Evolutionary conservation across 1,284 basidiomycete genomes (phyloP).

Genomic region (Ganoderma lingzhi): DNA sequence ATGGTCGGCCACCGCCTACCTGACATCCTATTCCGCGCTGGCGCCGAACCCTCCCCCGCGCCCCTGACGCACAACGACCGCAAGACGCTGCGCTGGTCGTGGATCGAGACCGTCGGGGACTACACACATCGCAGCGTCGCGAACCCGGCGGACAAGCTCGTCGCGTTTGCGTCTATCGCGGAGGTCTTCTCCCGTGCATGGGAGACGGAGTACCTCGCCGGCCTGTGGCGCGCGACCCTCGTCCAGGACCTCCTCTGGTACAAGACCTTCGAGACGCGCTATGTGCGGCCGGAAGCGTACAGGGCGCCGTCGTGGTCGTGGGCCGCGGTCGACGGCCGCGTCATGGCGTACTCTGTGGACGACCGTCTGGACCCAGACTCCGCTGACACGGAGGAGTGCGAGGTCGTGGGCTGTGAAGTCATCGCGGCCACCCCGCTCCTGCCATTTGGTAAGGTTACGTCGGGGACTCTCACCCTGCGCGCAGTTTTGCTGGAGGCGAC

Average conservation of each 20-base stretch:
- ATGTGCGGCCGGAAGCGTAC: constrained; percentile 3
- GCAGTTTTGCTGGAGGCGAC: constrained; percentile 15
- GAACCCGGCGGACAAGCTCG: constrained; percentile 26
- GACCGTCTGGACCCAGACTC: constrained; percentile 19
- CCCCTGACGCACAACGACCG: constrained; percentile 5
- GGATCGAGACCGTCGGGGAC: constrained; percentile 22
- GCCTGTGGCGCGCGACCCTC: constrained; percentile 25
- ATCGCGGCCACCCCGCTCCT: constrained; percentile 11
- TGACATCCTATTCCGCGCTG: constrained; percentile 16
- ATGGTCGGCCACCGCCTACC: constrained; percentile 14
- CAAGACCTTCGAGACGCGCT: constrained; percentile 15
- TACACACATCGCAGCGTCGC: constrained; percentile 25
- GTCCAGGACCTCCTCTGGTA: constrained; percentile 27
- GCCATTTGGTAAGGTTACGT: constrained; percentile 19
- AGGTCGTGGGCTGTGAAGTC: constrained; percentile 16
- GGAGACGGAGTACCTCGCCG: constrained; percentile 28
- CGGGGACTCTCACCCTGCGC: constrained; percentile 19
- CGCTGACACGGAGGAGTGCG: constrained; percentile 13
- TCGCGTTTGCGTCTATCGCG: constrained; percentile 27
- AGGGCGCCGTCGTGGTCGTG: constrained; percentile 30
- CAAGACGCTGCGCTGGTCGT: constrained; percentile 18
- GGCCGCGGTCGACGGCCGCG: constrained; percentile 27
- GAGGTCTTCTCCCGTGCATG: constrained; percentile 25
- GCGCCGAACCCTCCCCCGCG: background rate
- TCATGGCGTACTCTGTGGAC: constrained; percentile 20